These are phyloP conservation scores for Brassica hybrid DNA, from an alignment of 441 rosid species.

Conservation along the genomic window DNA sequence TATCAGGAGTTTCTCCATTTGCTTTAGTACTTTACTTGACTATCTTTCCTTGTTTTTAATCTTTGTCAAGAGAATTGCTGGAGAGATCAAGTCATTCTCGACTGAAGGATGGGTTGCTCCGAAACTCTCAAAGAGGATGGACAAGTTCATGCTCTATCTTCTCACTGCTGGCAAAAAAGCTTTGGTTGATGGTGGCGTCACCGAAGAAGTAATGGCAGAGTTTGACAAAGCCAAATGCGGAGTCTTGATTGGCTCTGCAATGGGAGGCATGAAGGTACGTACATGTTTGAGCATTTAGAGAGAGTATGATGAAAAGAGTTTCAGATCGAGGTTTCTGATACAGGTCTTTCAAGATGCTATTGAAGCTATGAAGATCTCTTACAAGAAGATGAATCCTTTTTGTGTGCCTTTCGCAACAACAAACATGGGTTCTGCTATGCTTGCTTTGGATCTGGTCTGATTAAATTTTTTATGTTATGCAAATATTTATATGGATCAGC, in stretches of 20 bases:
- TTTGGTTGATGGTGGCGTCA: constrained; percentile 87
- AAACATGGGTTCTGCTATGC: constrained; percentile 99
- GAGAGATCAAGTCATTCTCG: constrained; percentile 90
- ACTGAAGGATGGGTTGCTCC: constrained; percentile 96
- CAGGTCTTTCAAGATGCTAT: constrained; percentile 93
- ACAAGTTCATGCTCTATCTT: constrained; percentile 96
- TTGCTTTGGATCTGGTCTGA: constrained; percentile 91
- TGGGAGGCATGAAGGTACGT: constrained; percentile 96
- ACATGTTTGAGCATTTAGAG: too few relatives aligned
- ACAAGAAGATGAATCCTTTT: constrained; percentile 94
- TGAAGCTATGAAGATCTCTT: constrained; percentile 87
- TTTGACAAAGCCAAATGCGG: constrained; percentile 79
- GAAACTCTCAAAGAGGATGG: constrained; percentile 94
- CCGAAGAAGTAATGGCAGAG: constrained; percentile 78
- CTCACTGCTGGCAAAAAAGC: constrained; percentile 98
- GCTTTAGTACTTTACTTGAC: background rate
- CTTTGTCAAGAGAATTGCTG: constrained; percentile 83
- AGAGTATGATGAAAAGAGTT: background rate
- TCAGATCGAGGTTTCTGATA: constrained; percentile 6
- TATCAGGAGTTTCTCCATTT: constrained; percentile 22
- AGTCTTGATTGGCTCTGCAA: constrained; percentile 80
- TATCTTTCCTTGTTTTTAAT: too few relatives aligned
- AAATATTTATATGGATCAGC: constrained; percentile 19
- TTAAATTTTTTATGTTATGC: constrained; percentile 3
- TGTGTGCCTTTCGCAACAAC: constrained; percentile 96